Evolutionary conservation across 140 eudicot genomes (phyloP), one percentile per base, ranked within the genome.

Genomic region (Ambrosia hybrid): DNA sequence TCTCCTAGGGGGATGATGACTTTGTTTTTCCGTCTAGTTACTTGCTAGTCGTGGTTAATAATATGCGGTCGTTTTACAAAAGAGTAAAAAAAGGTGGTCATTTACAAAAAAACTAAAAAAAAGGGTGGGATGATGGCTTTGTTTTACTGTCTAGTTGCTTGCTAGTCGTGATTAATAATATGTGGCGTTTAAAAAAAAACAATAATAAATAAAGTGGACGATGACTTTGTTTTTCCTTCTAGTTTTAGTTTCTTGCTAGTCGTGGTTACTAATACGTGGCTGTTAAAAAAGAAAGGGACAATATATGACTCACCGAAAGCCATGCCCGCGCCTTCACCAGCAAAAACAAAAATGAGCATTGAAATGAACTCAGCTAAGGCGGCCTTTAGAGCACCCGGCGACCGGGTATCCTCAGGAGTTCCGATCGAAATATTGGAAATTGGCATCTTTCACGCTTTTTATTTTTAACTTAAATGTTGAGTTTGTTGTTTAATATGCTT

Each of bases 281-380:
- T 21, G 26, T 30, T 30, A 6, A 43, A 6, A 43, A 43, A n/a
- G n/a, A n/a, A 43, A 6, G 10, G 2, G 48, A 57, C 16, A 5
- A 45, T 21, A 21, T 21, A 21, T 46, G 69, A 2, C 81, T 82
- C 65, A 90, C 95, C 82, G 56, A 81, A 85, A 43, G 95, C 95
- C 97, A 90, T 87, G 84, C 92, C 97, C 6, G 95, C 83, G 38
- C 95, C 97, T 83, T 87, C 81, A 6, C 97, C 92, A 5, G 97
- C 97, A 43, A 87, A 91, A 56, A 91, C 92, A 68, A 91, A 91
- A 76, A 91, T 85, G 83, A 87, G 90, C 90, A 85, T 85, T 2
- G 90, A 87, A 76, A 91, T 88, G 77, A 91, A 91, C 92, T 91
- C 97, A 1, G 97, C 97, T 49, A 87, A 73, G 13, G 90, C 92